A percentile compares a stretch with the other conserved stretches of the same genome.
Evolutionary conservation across 306 rosid species (phyloP).

Genomic region (Trifolium pratense): DNA sequence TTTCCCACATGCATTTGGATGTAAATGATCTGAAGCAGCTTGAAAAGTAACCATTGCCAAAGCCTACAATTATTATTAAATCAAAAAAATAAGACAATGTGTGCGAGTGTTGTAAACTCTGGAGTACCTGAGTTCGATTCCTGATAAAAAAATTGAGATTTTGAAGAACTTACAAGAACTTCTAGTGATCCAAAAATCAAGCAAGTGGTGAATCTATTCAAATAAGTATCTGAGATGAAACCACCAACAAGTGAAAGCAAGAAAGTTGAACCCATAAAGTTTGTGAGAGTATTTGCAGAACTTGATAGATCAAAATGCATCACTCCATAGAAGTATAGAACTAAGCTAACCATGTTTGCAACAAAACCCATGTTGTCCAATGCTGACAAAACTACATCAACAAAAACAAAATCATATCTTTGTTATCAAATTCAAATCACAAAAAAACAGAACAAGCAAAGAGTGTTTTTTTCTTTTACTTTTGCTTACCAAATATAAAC

Average conservation of each 20-base stretch:
- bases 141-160: neutral
- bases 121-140: no score
- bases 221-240: constrained; percentile 79
- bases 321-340: constrained; percentile 61
- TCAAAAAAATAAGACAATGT: neutral
- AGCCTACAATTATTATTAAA: constrained; percentile 50
- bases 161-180: constrained; percentile 51
- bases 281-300: constrained; percentile 83
- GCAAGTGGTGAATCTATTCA: constrained; percentile 70
- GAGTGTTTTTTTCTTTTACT: no score
- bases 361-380: constrained; percentile 89
- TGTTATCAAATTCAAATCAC: neutral
- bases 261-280: constrained; percentile 77
- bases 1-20: constrained; percentile 55
- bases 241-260: constrained; percentile 81
- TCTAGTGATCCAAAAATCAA: constrained; percentile 70
- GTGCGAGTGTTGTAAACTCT: no score
- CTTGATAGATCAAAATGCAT: constrained; percentile 65
- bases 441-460: neutral
- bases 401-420: neutral
- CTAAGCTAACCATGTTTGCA: constrained; percentile 82
- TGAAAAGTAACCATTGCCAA: constrained; percentile 61
- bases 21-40: constrained; percentile 57
- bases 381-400: constrained; percentile 58
- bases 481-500: constrained; percentile 68